Conservation (phyloP, 441 rosid species). For the Mallotus repandus region DNA sequence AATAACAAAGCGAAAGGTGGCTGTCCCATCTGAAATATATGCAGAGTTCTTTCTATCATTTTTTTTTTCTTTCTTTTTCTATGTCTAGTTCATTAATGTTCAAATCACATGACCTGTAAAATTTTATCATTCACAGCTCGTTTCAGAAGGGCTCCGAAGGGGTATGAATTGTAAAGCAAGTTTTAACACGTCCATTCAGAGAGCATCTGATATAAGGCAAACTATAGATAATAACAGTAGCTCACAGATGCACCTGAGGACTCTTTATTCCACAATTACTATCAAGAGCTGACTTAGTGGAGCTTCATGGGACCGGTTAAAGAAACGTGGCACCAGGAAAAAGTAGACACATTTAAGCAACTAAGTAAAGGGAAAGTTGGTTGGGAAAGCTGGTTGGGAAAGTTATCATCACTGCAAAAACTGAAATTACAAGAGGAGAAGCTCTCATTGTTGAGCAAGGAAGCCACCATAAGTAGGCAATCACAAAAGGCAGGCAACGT, state of each 20-base stretch:
- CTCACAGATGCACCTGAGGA: not conserved
- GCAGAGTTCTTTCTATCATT: not conserved
- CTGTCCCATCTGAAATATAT: not conserved
- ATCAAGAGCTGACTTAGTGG: conserved; percentile 19
- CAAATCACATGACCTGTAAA: not conserved
- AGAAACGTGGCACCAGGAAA: conserved; percentile 15
- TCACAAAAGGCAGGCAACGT: conserved; percentile 20
- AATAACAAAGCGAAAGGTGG: not conserved
- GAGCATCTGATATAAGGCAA: conserved; percentile 3
- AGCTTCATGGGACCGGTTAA: conserved; percentile 18
- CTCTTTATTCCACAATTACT: conserved; percentile 15
- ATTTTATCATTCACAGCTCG: not conserved
- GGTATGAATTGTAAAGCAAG: conserved; percentile 21
- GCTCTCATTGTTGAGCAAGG: conserved; percentile 22
- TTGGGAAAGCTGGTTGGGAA: not conserved
- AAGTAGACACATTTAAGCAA: conserved; percentile 19
- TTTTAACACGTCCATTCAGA: conserved; percentile 17
- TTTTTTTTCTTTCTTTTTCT: not conserved
- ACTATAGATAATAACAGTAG: not conserved
- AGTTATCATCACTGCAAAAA: conserved; percentile 9
- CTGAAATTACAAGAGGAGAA: conserved; percentile 8
- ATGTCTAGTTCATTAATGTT: not conserved
- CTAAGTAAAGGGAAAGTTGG: not conserved
- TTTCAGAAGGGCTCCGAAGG: conserved; percentile 13
- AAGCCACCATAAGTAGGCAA: conserved; percentile 27